Percentiles rank a stretch among this genome's conserved stretches.
Conservation (phyloP, 768 basidiomycete genomes). For the Lactarius trivialis region DNA sequence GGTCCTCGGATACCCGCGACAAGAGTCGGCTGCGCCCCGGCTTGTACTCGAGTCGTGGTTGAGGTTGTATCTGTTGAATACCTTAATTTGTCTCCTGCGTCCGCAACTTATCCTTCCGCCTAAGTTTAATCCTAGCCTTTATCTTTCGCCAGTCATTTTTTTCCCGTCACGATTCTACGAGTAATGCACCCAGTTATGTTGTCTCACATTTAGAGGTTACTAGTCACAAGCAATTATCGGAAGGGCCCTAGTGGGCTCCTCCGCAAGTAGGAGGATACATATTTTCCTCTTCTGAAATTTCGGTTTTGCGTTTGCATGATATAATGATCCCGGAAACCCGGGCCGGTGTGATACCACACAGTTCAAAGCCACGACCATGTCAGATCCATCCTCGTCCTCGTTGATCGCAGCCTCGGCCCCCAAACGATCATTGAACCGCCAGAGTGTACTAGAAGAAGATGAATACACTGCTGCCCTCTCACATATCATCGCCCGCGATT, state of each 20-base stretch:
- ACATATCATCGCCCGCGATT: constrained; percentile 92
- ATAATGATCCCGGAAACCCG: not conserved
- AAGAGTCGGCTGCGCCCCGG: constrained; percentile 24
- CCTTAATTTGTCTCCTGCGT: constrained; percentile 1
- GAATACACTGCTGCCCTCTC: constrained; percentile 89
- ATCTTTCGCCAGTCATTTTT: constrained; percentile 1
- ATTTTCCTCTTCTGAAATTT: no score
- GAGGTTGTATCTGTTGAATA: constrained; percentile 12
- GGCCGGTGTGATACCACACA: not conserved
- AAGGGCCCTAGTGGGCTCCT: no score
- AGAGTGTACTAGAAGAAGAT: constrained; percentile 81
- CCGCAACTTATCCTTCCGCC: constrained; percentile 2
- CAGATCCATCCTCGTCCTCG: constrained; percentile 30
- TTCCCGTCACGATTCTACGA: constrained; percentile 8
- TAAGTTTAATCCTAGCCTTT: not conserved
- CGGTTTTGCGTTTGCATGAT: no score
- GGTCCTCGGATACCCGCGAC: constrained; percentile 22
- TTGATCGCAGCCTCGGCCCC: constrained; percentile 24
- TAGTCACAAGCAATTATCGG: no score
- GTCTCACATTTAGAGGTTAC: constrained; percentile 1
- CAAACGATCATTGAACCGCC: constrained; percentile 61
- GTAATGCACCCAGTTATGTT: constrained; percentile 19
- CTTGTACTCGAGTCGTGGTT: constrained; percentile 6
- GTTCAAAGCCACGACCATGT: constrained; percentile 27
- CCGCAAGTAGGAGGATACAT: no score